phyloP scores from a whole-genome alignment of 1,284 basidiomycete species.

The Rhodotorula sp. region DNA sequence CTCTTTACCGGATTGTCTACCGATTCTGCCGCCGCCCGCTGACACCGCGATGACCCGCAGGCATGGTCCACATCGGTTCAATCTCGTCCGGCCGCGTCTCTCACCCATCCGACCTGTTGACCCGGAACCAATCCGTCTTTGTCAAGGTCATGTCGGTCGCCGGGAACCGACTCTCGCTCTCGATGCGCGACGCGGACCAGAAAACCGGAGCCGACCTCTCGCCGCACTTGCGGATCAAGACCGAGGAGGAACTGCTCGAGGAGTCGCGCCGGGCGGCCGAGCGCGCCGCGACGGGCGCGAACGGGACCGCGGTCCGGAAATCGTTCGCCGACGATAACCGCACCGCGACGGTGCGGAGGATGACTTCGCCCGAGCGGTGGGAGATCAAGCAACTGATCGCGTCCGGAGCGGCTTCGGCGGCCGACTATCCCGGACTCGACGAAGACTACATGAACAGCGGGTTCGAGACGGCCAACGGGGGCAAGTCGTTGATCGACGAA shows the following conservation, averaged over 20 bases:
- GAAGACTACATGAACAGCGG: constrained; percentile 71
- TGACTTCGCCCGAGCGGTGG: constrained; percentile 97
- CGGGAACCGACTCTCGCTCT: constrained; percentile 75
- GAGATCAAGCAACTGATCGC: constrained; percentile 99
- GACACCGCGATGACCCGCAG: constrained; percentile 52
- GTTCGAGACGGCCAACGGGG: constrained; percentile 45
- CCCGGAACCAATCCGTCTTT: constrained; percentile 80
- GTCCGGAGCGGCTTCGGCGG: constrained; percentile 84
- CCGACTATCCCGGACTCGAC: constrained; percentile 94
- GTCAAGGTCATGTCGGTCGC: constrained; percentile 95
- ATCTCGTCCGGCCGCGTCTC: constrained; percentile 77
- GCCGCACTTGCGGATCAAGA: constrained; percentile 89
- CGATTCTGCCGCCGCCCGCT: constrained; percentile 17
- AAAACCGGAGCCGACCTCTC: constrained; percentile 82
- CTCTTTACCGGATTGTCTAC: neutral
- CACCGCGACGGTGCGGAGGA: constrained; percentile 72
- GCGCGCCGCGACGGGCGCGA: constrained; percentile 58
- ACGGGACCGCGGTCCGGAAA: constrained; percentile 53
- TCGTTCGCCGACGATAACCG: constrained; percentile 50
- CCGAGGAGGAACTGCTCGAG: constrained; percentile 80
- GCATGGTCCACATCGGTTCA: constrained; percentile 93
- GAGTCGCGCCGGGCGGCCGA: constrained; percentile 68
- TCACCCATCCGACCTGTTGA: constrained; percentile 80
- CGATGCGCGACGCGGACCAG: constrained; percentile 98
- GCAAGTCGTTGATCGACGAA: constrained; percentile 59